Evolutionary conservation across 75 land plant genomes (phyloP), one percentile per base, ranked within the genome.

Genomic region (Picea sitchensis): DNA sequence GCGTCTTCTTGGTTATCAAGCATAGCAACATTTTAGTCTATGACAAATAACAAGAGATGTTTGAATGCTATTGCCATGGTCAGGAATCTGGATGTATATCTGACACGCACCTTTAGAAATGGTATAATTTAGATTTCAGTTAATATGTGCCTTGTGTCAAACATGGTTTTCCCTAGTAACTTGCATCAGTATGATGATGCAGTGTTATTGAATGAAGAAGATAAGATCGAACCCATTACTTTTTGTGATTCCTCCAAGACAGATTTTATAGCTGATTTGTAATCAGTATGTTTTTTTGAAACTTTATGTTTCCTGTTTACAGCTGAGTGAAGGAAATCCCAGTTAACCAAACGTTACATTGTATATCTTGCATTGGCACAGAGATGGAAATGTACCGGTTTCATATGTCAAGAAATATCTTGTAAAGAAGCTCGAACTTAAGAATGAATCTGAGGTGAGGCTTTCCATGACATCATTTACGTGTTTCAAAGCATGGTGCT

Each of bases 371-470:
- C 30, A 71, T 26, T 77, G 41, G 79, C 32, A 62, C 82, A 95
- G 98, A 81, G 94, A 97, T 88, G 93, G 98, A 57, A 91, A 82
- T 65, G 47, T 95, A 47, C 94, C 98, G 20, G 98, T 95, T 63
- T 95, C 88, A 14, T 88, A 75, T 65, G 88, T 97, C 77, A 92
- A 93, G 78, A 97, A 93, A 78, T 97, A 97, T 80, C 85, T 97
- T 15, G 87, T 81, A 58, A 88, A 68, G 86, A 97, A 95, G 76
- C 91, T 97, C 63, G 83, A 88, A 69, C 90, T 95, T 58, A 75
- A 73, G n/a, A 88, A 76, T 85, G 98, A 95, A 87, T 64, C 80
- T 65, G 98, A 95, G 89, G 98, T 93, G 47, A 87, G 59, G 54
- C 41, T 69, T 12, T 74, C 14, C 23, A 54, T 8, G 54, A 8